Percentiles rank a stretch among this genome's conserved stretches.
Conservation (phyloP, 148 eudicot species). For the Cornus florida region DNA sequence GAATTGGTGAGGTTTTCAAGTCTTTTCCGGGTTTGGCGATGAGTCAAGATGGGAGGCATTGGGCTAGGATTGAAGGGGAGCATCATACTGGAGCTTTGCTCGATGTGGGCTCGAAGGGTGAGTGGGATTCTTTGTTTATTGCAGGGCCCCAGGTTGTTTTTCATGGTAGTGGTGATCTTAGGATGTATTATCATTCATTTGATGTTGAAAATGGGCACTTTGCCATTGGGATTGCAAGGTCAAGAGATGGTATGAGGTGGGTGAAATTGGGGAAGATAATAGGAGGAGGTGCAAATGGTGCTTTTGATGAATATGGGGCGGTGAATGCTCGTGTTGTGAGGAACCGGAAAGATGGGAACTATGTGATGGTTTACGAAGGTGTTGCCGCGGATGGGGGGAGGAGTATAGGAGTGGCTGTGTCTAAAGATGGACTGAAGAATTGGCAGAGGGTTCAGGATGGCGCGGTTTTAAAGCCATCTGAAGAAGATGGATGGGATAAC, state of each 20-base stretch:
- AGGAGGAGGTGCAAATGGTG: constrained; percentile 33
- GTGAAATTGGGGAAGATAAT: constrained; percentile 64
- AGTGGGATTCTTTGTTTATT: constrained; percentile 80
- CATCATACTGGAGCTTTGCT: constrained; percentile 82
- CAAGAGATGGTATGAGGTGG: constrained; percentile 85
- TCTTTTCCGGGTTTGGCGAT: constrained; percentile 90
- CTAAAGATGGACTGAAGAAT: constrained; percentile 60
- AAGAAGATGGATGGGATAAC: constrained; percentile 60
- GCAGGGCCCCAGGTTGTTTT: constrained; percentile 80
- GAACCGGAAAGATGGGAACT: constrained; percentile 50
- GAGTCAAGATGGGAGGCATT: constrained; percentile 91
- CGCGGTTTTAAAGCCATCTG: constrained; percentile 41
- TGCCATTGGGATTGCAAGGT: constrained; percentile 64
- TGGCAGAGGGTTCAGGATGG: constrained; percentile 49
- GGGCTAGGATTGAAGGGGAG: constrained; percentile 95
- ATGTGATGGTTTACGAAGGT: constrained; percentile 83
- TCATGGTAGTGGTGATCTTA: constrained; percentile 54
- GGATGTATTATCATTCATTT: constrained; percentile 83
- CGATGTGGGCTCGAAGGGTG: constrained; percentile 67
- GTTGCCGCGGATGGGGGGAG: constrained; percentile 50
- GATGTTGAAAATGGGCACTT: constrained; percentile 45
- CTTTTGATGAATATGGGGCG: constrained; percentile 64
- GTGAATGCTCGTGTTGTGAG: constrained; percentile 53
- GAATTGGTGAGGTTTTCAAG: constrained; percentile 23
- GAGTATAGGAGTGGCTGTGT: constrained; percentile 64